Percentiles rank a stretch among this genome's conserved stretches.
Conservation (phyloP, 2,329 filamentous ascomycete genomes). For the Stachybotrys echinatus region DNA sequence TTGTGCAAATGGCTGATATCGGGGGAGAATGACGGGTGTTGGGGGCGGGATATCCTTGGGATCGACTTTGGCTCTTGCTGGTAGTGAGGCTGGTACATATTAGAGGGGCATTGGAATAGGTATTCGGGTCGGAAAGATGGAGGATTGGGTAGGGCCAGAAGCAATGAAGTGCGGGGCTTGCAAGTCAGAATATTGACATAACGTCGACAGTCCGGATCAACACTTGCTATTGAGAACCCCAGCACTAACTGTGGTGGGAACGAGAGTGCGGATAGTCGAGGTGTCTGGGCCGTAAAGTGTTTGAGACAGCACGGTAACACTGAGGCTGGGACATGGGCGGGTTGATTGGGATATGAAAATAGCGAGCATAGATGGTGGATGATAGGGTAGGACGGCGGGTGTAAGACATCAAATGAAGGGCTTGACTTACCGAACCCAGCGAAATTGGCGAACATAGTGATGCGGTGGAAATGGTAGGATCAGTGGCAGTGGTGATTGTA, state of each 20-base stretch:
- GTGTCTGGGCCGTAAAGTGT: too few relatives aligned
- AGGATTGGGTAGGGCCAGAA: too few relatives aligned
- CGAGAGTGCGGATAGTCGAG: too few relatives aligned
- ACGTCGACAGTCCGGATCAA: too few relatives aligned
- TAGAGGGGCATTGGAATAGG: too few relatives aligned
- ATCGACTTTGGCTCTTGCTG: constrained; percentile 24
- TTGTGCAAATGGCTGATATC: constrained; percentile 31
- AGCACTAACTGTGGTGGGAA: too few relatives aligned
- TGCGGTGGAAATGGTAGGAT: background rate
- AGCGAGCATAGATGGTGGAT: background rate
- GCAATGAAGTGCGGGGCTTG: too few relatives aligned
- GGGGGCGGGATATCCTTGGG: constrained; percentile 51
- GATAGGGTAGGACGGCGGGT: background rate
- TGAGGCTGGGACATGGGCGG: too few relatives aligned
- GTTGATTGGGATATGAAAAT: background rate
- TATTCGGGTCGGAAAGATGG: too few relatives aligned
- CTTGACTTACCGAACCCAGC: background rate
- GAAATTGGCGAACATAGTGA: constrained; percentile 1
- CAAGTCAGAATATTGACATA: too few relatives aligned
- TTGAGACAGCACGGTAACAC: too few relatives aligned
- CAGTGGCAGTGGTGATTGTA: background rate
- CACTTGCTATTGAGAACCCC: constrained; percentile 18
- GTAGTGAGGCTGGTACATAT: background rate
- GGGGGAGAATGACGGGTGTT: constrained; percentile 49
- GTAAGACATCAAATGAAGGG: background rate